Evolutionary conservation across 306 rosid genomes (phyloP).

Genomic region (Glycine latifolia): DNA sequence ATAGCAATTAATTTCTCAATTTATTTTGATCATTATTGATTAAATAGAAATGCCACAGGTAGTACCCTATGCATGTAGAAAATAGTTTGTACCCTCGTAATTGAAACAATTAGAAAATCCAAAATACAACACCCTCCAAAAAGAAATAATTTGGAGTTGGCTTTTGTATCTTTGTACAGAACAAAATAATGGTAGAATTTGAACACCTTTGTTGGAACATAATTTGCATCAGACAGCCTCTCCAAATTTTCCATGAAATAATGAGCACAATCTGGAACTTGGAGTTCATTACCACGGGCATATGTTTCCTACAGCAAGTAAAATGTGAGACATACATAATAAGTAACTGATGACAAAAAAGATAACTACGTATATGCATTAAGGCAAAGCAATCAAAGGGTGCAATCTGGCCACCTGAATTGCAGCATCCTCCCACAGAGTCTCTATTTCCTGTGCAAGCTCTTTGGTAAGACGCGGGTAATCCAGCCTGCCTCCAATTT

Average conservation of each 20-base stretch:
- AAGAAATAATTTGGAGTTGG: conserved; percentile 14
- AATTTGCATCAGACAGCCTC: conserved; percentile 80
- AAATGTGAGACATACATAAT: conserved; percentile 7
- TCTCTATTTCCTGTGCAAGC: conserved; percentile 83
- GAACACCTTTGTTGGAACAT: conserved; percentile 92
- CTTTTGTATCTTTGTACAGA: neutral
- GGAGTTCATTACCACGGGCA: conserved; percentile 90
- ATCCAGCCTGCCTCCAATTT: conserved; percentile 85
- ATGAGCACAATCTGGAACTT: conserved; percentile 94
- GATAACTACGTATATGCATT: conserved; percentile 1
- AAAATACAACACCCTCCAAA: neutral
- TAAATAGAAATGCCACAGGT: neutral
- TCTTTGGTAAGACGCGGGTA: conserved; percentile 84
- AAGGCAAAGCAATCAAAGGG: conserved; percentile 34
- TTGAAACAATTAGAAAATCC: conserved; percentile 8
- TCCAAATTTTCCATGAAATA: conserved; percentile 95
- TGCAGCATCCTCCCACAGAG: conserved; percentile 86
- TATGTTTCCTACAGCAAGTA: conserved; percentile 80
- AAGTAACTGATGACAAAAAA: conserved; percentile 18
- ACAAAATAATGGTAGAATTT: conserved; percentile 3
- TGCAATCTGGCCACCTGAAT: conserved; percentile 76
- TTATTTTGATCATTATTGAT: neutral
- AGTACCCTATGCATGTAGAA: neutral
- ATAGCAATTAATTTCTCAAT: neutral
- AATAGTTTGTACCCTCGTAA: neutral